phyloP scores from a whole-genome alignment of 345 rosid genomes.

The Eucalyptus brandiana region DNA sequence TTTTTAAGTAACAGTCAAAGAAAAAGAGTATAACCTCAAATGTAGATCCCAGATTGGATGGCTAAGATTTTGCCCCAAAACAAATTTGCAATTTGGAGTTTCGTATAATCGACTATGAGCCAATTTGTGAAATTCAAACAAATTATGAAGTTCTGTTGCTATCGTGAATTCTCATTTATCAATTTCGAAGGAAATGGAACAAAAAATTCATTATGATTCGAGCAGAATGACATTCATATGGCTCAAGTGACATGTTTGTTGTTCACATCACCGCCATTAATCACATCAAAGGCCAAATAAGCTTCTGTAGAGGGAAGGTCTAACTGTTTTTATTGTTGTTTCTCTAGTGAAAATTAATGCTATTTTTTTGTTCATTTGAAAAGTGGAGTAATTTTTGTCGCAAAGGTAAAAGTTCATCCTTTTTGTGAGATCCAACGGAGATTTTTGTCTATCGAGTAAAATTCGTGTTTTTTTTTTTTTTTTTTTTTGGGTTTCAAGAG shows the following conservation, averaged over 20 bases:
- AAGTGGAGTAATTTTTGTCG: not conserved
- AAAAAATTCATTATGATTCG: not conserved
- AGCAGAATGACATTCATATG: not conserved
- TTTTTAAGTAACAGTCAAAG: not conserved
- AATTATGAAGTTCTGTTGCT: not conserved
- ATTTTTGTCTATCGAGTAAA: not conserved
- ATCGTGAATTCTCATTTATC: not conserved
- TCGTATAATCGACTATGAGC: not conserved
- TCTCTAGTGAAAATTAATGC: not conserved
- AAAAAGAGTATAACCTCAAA: not conserved
- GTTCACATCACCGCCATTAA: not conserved
- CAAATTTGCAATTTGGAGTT: not conserved
- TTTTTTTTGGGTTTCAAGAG: not conserved
- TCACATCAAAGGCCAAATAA: not conserved
- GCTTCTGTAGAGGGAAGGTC: not conserved
- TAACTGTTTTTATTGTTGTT: not conserved
- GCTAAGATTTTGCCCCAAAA: not conserved
- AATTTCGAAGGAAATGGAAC: not conserved
- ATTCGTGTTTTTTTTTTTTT: too few species aligned
- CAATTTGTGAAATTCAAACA: not conserved
- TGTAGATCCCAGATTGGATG: not conserved
- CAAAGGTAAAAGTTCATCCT: not conserved
- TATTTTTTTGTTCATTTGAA: not conserved
- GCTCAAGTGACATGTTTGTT: not conserved
- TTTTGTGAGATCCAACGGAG: not conserved